Evolutionary conservation across 805 yeast genomes (phyloP).

Genomic region (Myxozyma sirexii): DNA sequence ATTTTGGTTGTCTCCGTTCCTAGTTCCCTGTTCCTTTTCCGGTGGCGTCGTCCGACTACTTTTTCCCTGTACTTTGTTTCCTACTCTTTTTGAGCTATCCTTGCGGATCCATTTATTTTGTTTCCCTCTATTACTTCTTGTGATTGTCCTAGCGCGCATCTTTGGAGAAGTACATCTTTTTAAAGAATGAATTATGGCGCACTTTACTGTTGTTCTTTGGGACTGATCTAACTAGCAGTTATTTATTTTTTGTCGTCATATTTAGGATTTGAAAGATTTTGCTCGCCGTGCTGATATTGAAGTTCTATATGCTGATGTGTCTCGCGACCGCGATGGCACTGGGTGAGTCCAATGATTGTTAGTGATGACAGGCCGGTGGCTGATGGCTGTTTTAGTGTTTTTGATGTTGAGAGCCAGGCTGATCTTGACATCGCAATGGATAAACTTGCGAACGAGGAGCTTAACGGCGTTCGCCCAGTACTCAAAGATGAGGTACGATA

Average conservation of each 20-base stretch:
- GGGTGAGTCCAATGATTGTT: constrained; percentile 35
- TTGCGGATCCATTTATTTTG: neutral
- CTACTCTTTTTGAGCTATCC: neutral
- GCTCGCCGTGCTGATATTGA: constrained; percentile 65
- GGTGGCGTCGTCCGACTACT: neutral
- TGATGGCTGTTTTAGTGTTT: constrained; percentile 27
- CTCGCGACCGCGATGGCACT: constrained; percentile 43
- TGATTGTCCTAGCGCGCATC: too few species aligned
- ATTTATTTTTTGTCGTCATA: neutral
- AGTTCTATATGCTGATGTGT: constrained; percentile 44
- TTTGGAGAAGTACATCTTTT: too few species aligned
- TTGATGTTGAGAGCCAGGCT: constrained; percentile 54
- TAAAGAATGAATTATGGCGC: neutral
- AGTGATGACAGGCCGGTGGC: neutral
- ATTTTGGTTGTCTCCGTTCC: neutral
- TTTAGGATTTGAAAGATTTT: constrained; percentile 64
- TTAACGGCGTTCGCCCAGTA: constrained; percentile 64
- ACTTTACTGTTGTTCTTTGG: neutral
- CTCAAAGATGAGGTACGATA: constrained; percentile 70
- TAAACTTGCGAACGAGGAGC: constrained; percentile 69
- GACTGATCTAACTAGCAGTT: neutral
- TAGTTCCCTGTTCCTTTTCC: neutral
- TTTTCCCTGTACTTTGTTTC: neutral
- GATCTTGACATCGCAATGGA: constrained; percentile 72
- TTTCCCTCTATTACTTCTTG: neutral